Conservation (phyloP, 805 yeast species). For the Monosporozyma solicola region DNA sequence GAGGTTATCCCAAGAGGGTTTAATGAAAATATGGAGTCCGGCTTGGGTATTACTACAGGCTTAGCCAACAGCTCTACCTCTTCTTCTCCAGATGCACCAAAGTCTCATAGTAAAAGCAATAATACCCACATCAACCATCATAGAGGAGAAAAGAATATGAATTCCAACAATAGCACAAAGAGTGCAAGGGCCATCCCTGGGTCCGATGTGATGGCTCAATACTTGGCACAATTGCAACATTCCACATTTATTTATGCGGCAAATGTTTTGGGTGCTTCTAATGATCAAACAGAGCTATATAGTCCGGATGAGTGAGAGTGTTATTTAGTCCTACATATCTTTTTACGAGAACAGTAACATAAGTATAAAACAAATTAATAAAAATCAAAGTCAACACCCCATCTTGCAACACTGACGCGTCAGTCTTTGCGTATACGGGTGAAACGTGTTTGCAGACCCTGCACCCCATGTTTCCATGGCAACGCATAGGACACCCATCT, state of each 20-base stretch:
- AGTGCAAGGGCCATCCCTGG: slow-evolving; percentile 37
- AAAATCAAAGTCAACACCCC: neutral
- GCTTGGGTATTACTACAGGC: neutral
- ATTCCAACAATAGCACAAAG: neutral
- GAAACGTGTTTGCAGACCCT: neutral
- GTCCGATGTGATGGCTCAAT: slow-evolving; percentile 71
- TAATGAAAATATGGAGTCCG: neutral
- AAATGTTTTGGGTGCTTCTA: slow-evolving; percentile 43
- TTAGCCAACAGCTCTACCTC: neutral
- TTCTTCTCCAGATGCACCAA: neutral
- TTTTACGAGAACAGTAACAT: neutral
- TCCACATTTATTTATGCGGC: slow-evolving; percentile 48
- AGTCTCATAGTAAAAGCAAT: neutral
- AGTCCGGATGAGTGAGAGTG: slow-evolving; percentile 5
- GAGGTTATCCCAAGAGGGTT: neutral
- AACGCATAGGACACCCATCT: neutral
- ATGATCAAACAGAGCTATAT: slow-evolving; percentile 24
- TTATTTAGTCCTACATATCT: neutral
- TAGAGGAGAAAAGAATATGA: neutral
- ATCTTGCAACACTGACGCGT: neutral
- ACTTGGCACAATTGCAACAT: slow-evolving; percentile 62
- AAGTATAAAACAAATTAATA: neutral
- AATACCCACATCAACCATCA: neutral
- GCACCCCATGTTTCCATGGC: neutral
- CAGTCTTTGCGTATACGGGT: neutral